A percentile compares a stretch with the other conserved stretches of the same genome.
phyloP scores from a whole-genome alignment of 148 eudicot species.

The Persicaria tinctoria region DNA sequence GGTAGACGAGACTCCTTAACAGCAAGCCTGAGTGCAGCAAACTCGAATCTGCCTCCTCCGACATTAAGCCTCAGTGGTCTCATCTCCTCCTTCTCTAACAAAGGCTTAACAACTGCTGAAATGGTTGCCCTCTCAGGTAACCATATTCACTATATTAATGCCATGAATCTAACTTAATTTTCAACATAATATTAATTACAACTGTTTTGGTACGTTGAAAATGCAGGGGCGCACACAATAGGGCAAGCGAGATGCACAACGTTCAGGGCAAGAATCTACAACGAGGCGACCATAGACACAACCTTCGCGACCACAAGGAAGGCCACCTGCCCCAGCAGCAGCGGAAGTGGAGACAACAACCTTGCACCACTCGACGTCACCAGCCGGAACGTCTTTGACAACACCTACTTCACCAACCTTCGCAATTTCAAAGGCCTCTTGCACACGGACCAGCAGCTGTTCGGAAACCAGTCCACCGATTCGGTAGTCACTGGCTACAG shows the following conservation, averaged over 20 bases:
- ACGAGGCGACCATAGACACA: conserved; percentile 44
- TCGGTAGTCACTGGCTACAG: conserved; percentile 34
- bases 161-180: too few relatives aligned
- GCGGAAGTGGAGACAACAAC: conserved; percentile 43
- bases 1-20: conserved; percentile 53
- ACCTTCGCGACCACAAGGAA: conserved; percentile 36
- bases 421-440: conserved; percentile 44
- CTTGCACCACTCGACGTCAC: conserved; percentile 43
- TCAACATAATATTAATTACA: too few relatives aligned
- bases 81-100: conserved; percentile 24
- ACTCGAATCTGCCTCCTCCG: conserved; percentile 37
- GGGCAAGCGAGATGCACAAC: conserved; percentile 63
- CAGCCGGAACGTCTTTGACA: conserved; percentile 36
- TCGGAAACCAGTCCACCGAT: conserved; percentile 49
- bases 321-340: conserved; percentile 39
- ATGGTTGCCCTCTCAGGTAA: conserved; percentile 28
- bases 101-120: conserved; percentile 22
- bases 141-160: too few relatives aligned
- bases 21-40: conserved; percentile 36
- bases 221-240: conserved; percentile 56
- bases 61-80: conserved; percentile 26
- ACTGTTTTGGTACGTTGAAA: background rate
- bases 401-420: conserved; percentile 47
- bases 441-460: conserved; percentile 79
- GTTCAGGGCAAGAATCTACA: conserved; percentile 52